phyloP scores from a whole-genome alignment of 257 asterid genomes.

The Cruciata laevipes region DNA sequence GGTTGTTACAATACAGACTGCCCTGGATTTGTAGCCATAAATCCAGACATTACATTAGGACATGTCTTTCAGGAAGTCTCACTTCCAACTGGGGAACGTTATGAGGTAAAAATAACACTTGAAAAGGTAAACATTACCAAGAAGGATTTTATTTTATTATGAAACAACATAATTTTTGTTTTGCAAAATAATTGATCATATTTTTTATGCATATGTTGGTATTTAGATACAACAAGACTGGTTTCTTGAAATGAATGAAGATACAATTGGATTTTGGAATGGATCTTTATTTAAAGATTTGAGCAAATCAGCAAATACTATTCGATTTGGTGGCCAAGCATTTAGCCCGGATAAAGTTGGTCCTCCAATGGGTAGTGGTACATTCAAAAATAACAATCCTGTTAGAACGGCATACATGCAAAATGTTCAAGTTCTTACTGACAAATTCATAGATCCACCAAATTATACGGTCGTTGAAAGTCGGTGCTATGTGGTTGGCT shows the following conservation, averaged over 20 bases:
- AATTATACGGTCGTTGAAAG: background rate
- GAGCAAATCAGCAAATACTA: background rate
- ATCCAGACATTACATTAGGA: background rate
- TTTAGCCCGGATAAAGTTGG: background rate
- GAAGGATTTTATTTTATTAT: too few relatives aligned
- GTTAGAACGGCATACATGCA: background rate
- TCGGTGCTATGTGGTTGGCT: background rate
- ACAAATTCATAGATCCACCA: background rate
- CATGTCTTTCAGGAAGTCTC: background rate
- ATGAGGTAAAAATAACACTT: background rate
- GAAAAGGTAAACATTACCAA: background rate
- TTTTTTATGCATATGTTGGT: too few relatives aligned
- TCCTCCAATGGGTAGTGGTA: background rate
- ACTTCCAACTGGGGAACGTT: background rate
- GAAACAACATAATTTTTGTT: too few relatives aligned
- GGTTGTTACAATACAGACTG: background rate
- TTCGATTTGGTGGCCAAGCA: background rate
- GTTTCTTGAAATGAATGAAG: background rate
- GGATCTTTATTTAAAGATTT: background rate
- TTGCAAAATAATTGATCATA: too few relatives aligned
- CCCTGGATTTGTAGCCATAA: background rate
- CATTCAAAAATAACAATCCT: background rate
- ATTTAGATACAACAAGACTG: background rate
- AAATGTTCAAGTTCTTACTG: background rate
- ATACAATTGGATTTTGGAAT: background rate